Conservation (phyloP, 1,139 yeast species). For the Sugiyamaella sp. region DNA sequence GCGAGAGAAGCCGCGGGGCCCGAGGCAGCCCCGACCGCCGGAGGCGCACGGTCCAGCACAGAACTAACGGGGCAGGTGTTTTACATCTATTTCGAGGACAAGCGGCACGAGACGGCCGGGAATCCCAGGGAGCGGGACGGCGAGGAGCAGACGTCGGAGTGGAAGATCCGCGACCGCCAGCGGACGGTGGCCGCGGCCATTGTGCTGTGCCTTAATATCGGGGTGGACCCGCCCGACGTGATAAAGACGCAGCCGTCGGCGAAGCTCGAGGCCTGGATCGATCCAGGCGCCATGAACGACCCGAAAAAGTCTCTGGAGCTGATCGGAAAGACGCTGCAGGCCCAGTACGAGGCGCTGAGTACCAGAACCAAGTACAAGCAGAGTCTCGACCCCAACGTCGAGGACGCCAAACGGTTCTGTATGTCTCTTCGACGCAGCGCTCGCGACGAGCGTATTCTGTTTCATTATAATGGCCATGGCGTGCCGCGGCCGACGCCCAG, state of each 20-base stretch:
- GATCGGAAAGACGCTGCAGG: constrained; percentile 84
- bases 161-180: constrained; percentile 93
- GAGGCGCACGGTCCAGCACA: not conserved
- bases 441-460: constrained; percentile 79
- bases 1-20: not conserved
- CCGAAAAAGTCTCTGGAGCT: constrained; percentile 90
- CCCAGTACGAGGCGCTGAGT: constrained; percentile 87
- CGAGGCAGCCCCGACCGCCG: constrained; percentile 6
- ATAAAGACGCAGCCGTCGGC: constrained; percentile 95
- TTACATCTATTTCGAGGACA: constrained; percentile 82
- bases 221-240: constrained; percentile 97
- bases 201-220: constrained; percentile 84
- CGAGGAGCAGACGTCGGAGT: constrained; percentile 63
- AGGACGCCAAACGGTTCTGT: constrained; percentile 91
- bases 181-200: constrained; percentile 95
- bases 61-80: constrained; percentile 50
- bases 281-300: constrained; percentile 81
- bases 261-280: constrained; percentile 89
- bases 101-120: constrained; percentile 89
- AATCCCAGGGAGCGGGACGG: constrained; percentile 64
- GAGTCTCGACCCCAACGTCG: constrained; percentile 91
- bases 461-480: constrained; percentile 98
- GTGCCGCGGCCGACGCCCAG: constrained; percentile 96
- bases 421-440: constrained; percentile 87
- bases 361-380: constrained; percentile 88